Percentiles rank a stretch among this genome's conserved stretches.
phyloP scores from a whole-genome alignment of 1,139 yeast genomes.

The Suhomyces chickasaworum region DNA sequence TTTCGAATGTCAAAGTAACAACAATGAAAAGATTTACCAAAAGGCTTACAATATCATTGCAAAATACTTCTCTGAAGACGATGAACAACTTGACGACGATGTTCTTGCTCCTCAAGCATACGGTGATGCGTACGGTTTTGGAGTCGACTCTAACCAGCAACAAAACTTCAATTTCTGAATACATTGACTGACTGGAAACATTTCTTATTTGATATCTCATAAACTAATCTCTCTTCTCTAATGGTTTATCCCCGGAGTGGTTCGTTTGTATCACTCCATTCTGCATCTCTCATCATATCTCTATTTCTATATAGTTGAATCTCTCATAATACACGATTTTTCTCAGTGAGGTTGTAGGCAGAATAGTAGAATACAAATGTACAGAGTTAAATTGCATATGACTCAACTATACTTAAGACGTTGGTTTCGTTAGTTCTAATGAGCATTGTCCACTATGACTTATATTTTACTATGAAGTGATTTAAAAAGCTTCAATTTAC shows the following conservation, averaged over 20 bases:
- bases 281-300: slow-evolving; percentile 15
- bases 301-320: slow-evolving; percentile 9
- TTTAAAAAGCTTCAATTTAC: no score
- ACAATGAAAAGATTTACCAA: slow-evolving; percentile 87
- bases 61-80: slow-evolving; percentile 86
- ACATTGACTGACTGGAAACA: slow-evolving; percentile 1
- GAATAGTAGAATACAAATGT: no score
- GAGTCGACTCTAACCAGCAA: slow-evolving; percentile 54
- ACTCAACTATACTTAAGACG: no score
- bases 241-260: slow-evolving; percentile 7
- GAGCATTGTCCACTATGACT: no score
- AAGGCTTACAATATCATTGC: slow-evolving; percentile 91
- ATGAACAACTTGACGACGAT: slow-evolving; percentile 69
- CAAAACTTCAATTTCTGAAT: slow-evolving; percentile 46
- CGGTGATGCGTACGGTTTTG: slow-evolving; percentile 88
- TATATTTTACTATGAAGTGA: no score
- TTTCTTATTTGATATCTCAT: slow-evolving; percentile 9
- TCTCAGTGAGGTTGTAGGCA: not conserved
- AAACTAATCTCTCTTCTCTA: slow-evolving; percentile 9
- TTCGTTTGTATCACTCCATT: not conserved
- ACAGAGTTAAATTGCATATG: no score
- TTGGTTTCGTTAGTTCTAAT: no score
- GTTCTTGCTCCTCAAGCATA: slow-evolving; percentile 81
- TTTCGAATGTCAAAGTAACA: slow-evolving; percentile 88
- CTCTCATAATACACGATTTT: slow-evolving; percentile 9